Conservation (phyloP, 2,329 filamentous ascomycete genomes). For the Calycina marina region DNA sequence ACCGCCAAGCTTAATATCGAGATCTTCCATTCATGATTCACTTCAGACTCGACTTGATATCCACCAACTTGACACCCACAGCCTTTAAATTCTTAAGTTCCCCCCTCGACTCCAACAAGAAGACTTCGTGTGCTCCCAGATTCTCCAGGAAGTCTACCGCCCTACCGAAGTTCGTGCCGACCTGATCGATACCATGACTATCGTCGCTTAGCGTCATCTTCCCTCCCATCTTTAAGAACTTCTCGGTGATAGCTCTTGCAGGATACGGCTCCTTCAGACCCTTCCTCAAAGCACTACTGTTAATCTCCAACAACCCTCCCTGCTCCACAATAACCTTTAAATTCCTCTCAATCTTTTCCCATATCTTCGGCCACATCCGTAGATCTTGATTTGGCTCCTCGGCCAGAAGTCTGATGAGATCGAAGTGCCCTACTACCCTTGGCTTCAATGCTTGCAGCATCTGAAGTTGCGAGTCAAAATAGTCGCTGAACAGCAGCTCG, state of each 20-base stretch:
- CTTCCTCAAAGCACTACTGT: conserved; percentile 76
- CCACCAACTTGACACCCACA: neutral
- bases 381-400: conserved; percentile 50
- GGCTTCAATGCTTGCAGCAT: conserved; percentile 66
- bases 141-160: conserved; percentile 56
- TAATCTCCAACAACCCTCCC: conserved; percentile 77
- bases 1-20: no score
- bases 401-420: conserved; percentile 73
- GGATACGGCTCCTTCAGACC: conserved; percentile 87
- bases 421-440: conserved; percentile 81
- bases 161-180: conserved; percentile 69
- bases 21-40: no score
- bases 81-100: neutral
- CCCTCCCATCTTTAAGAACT: conserved; percentile 59
- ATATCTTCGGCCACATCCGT: conserved; percentile 45
- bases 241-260: conserved; percentile 59
- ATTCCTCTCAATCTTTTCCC: conserved; percentile 62
- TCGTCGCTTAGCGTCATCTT: conserved; percentile 88
- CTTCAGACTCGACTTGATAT: neutral
- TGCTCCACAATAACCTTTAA: conserved; percentile 55
- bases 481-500: conserved; percentile 61
- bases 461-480: conserved; percentile 74
- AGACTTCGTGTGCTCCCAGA: conserved; percentile 49
- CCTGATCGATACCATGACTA: conserved; percentile 76
- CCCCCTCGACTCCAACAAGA: conserved; percentile 10